A percentile compares a stretch with the other conserved stretches of the same genome.
Evolutionary conservation across 106 monocot genomes (phyloP).

Genomic region (Acorus calamus): DNA sequence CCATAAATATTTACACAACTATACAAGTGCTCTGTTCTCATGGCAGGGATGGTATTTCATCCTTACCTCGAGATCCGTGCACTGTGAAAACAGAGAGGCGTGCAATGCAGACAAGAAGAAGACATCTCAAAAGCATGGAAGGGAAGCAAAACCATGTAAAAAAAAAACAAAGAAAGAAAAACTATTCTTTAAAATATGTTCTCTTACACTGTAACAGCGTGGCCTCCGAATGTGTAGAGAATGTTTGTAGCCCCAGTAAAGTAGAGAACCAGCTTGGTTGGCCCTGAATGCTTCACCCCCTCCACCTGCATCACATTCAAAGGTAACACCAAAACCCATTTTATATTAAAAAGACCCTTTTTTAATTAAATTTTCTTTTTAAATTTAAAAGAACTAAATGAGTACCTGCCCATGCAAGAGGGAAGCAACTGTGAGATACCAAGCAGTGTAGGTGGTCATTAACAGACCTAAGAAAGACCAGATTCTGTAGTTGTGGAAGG

Average conservation of each 20-base stretch:
- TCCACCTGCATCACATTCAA: slow-evolving; percentile 31
- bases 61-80: too few relatives aligned
- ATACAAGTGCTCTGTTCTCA: too few relatives aligned
- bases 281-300: slow-evolving; percentile 70
- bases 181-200: not conserved
- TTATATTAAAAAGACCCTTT: not conserved
- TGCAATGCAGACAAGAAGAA: too few relatives aligned
- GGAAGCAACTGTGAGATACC: slow-evolving; percentile 66
- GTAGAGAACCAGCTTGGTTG: slow-evolving; percentile 58
- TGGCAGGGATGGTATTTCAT: too few relatives aligned
- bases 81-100: too few relatives aligned
- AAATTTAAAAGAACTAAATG: too few relatives aligned
- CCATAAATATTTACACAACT: too few relatives aligned
- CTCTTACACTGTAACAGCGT: slow-evolving; percentile 80
- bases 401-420: slow-evolving; percentile 63
- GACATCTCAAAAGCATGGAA: too few relatives aligned
- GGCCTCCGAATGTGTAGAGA: slow-evolving; percentile 79
- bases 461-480: slow-evolving; percentile 71
- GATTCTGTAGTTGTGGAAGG: slow-evolving; percentile 75
- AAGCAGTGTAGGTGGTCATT: slow-evolving; percentile 77
- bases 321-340: not conserved
- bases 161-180: too few relatives aligned
- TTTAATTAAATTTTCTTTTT: too few relatives aligned
- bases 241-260: slow-evolving; percentile 80
- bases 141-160: too few relatives aligned